phyloP scores from a whole-genome alignment of 805 yeast genomes.

The Saccharomycopsis microspora region DNA sequence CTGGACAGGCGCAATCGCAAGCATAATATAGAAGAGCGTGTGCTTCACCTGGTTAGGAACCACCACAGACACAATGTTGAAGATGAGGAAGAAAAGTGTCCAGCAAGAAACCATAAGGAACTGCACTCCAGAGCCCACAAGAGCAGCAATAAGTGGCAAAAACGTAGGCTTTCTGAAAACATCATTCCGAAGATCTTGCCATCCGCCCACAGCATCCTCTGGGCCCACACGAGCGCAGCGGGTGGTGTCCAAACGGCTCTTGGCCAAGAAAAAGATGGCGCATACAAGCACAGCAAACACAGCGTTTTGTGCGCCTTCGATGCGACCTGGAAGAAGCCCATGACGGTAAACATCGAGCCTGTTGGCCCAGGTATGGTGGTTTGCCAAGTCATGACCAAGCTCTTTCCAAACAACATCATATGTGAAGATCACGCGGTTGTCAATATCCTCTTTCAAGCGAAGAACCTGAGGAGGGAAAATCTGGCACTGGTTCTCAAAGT shows the following conservation, averaged over 20 bases:
- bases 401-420: constrained; percentile 22
- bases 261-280: constrained; percentile 1
- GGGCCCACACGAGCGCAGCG: no score
- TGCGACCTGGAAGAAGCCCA: constrained; percentile 19
- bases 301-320: constrained; percentile 16
- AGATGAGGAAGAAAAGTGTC: constrained; percentile 1
- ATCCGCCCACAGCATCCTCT: constrained; percentile 2
- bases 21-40: constrained; percentile 1
- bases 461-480: constrained; percentile 20
- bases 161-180: constrained; percentile 8
- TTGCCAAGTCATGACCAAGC: constrained; percentile 10
- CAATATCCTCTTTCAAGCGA: constrained; percentile 19
- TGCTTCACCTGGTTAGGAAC: constrained; percentile 5
- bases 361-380: constrained; percentile 10
- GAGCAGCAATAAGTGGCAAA: constrained; percentile 3
- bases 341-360: constrained; percentile 20
- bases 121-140: constrained; percentile 12
- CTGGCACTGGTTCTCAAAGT: constrained; percentile 18
- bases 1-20: constrained; percentile 3
- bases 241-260: neutral
- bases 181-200: constrained; percentile 8
- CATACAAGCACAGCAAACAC: constrained; percentile 10
- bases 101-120: neutral
- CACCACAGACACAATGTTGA: constrained; percentile 4
- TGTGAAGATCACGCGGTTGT: constrained; percentile 21